Evolutionary conservation across 208 protist genomes (phyloP), one percentile per base, ranked within the genome.

Genomic region (Crithidia sp.): DNA sequence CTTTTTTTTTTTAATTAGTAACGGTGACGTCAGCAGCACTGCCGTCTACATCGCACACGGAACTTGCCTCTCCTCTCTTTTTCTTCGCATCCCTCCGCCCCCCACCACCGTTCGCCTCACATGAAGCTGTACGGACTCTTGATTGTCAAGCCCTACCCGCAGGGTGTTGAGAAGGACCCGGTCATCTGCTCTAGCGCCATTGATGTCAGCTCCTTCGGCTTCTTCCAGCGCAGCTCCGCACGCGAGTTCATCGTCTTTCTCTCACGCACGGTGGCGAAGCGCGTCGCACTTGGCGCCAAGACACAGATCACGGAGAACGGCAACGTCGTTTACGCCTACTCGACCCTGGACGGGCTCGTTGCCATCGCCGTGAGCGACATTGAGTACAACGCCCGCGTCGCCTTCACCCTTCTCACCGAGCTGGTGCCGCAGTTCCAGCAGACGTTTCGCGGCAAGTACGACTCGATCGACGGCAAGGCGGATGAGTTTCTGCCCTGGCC

Each of bases 231-330:
- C 44, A 91, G 73, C 67, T 74, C 89, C 2, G 91, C 89, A 6
- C 71, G 79, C 14, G 88, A 97, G 72, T 96, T 97, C 50, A 93
- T 96, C 65, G 74, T 93, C 3, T 97, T 97, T 67, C 82, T 96
- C 39, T 85, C 85, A 19, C 87, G 93, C 58, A 96, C 92, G 6
- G 87, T 96, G 43, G 86, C 92, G 4, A 94, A 86, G 72, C 87
- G 86, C 8, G 89, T 95, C 7, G 41, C 83, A 6, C 78, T 80
- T 16, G 87, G 87, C 5, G 74, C 78, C 8, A 93, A 94, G 69
- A 90, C 85, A 9, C 90, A 96, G 67, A 86, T 97, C 17, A 91
- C 85, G 2, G 87, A 97, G 60, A 90, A 95, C 54, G 90, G 89
- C 16, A 83, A 96, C 67, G 86, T 93, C 52, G 81, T 93, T 12